phyloP scores from a whole-genome alignment of 2,329 filamentous ascomycete species.

The Cadophora luteo-olivacea region DNA sequence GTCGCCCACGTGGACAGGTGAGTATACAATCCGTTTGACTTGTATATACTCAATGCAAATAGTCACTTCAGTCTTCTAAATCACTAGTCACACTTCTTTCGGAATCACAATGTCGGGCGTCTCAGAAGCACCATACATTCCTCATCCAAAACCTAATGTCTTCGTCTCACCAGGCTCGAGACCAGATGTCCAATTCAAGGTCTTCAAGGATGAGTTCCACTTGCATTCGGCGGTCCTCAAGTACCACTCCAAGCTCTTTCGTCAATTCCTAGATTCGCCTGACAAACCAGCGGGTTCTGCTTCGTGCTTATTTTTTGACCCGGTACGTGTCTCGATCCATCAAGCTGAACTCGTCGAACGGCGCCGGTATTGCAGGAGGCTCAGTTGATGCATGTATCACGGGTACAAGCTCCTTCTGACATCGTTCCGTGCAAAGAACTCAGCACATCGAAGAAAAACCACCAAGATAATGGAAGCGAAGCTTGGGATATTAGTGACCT shows the following conservation, averaged over 20 bases:
- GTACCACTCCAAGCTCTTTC: constrained; percentile 17
- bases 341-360: no score
- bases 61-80: not conserved
- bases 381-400: no score
- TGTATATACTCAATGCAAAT: not conserved
- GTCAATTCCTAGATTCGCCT: constrained; percentile 17
- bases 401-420: no score
- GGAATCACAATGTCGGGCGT: not conserved
- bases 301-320: not conserved
- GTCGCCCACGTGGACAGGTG: not conserved
- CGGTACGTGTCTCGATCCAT: no score
- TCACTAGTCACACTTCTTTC: not conserved
- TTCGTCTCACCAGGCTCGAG: constrained; percentile 16
- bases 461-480: no score
- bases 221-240: constrained; percentile 17
- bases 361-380: no score
- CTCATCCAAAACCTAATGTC: not conserved
- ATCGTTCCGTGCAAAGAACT: no score
- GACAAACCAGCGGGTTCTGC: not conserved
- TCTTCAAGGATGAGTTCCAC: constrained; percentile 24
- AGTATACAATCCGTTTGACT: not conserved
- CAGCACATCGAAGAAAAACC: no score
- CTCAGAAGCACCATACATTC: not conserved
- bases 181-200: constrained; percentile 14
- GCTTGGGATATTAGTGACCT: no score